Evolutionary conservation across 2,329 filamentous ascomycete genomes (phyloP), one percentile per base, ranked within the genome.

Genomic region (Verticillium nubilum): DNA sequence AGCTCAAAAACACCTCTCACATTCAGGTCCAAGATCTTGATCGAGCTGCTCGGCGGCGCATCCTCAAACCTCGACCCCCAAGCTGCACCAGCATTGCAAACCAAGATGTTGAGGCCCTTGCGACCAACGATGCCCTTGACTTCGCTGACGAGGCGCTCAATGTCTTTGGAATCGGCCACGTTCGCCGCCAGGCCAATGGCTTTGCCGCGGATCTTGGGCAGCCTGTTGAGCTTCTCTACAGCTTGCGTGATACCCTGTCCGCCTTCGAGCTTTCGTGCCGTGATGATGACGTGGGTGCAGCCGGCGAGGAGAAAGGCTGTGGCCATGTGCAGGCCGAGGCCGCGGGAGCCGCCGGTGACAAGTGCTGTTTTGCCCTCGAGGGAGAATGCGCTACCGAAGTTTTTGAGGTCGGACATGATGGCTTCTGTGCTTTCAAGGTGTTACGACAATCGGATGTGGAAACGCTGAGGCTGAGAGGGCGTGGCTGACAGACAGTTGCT

Each of bases 1-100:
- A 85, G 83, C 65, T 87, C 84, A 68, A 91, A 90, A 3, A 91
- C 84, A 42, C 84, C 86, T 75, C 88, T 86, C 52, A 90, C 87
- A 63, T 90, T 91, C 67, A 87, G 67, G 67, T 89, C 85, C 78
- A 90, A 83, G 52, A 90, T 86, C 70, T 88, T 88, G 61, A 80
- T 76, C 66, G 87, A 90, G 77, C 82, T 63, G 72, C 76, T 69
- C 81, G 86, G 37, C 79, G 85, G 71, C 82, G 85, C 62, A 78
- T 82, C 71, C 62, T 90, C 87, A 65, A 90, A 90, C 27, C 77
- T 76, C 60, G 81, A 83, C 3, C 88, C 87, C 88, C 87, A 91
- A 3, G 86, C 87, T 1, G 88, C 87, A 5, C 88, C 88, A 0
- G 88, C 88, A 68, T 91, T 91, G 10, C 87, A 87, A 63, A 91